Conservation (phyloP, 768 basidiomycete genomes). For the Lactarius evosmus region DNA sequence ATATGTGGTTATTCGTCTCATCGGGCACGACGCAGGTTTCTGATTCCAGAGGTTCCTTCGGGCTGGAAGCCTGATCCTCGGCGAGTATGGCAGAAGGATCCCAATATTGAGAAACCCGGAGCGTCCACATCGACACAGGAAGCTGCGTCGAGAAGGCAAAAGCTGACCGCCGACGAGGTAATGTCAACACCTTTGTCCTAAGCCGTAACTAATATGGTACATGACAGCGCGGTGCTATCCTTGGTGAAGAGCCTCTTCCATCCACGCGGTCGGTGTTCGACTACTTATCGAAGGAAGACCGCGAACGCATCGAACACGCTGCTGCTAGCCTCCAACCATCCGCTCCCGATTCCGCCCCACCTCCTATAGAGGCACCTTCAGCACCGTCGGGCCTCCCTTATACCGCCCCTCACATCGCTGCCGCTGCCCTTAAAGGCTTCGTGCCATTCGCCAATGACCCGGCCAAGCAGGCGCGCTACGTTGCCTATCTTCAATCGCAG, state of each 20-base stretch:
- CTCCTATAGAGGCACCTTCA: slow-evolving; percentile 29
- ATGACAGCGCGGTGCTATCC: slow-evolving; percentile 67
- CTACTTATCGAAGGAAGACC: slow-evolving; percentile 88
- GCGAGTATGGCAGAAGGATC: slow-evolving; percentile 60
- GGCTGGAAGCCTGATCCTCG: slow-evolving; percentile 86
- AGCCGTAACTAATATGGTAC: background rate
- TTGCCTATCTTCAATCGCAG: slow-evolving; percentile 74
- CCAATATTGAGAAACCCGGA: slow-evolving; percentile 37
- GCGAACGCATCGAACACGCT: slow-evolving; percentile 74
- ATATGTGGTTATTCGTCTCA: slow-evolving; percentile 26
- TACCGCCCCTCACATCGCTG: slow-evolving; percentile 74
- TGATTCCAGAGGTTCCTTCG: slow-evolving; percentile 73
- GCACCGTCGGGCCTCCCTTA: slow-evolving; percentile 37
- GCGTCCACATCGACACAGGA: slow-evolving; percentile 50
- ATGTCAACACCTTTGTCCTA: no score
- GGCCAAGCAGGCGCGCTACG: slow-evolving; percentile 81
- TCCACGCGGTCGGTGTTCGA: slow-evolving; percentile 87
- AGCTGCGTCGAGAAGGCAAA: slow-evolving; percentile 42
- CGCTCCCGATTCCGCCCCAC: slow-evolving; percentile 32
- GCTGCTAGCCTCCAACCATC: slow-evolving; percentile 34
- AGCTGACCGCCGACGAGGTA: slow-evolving; percentile 25
- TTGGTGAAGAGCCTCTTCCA: slow-evolving; percentile 78
- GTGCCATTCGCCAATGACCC: slow-evolving; percentile 80
- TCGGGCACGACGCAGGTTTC: slow-evolving; percentile 56
- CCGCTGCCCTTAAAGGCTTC: slow-evolving; percentile 85